A percentile compares a stretch with the other conserved stretches of the same genome.
These are phyloP conservation scores for Ustilago shanxiensis DNA, from an alignment of 1,284 basidiomycete species.

Conservation along the genomic window DNA sequence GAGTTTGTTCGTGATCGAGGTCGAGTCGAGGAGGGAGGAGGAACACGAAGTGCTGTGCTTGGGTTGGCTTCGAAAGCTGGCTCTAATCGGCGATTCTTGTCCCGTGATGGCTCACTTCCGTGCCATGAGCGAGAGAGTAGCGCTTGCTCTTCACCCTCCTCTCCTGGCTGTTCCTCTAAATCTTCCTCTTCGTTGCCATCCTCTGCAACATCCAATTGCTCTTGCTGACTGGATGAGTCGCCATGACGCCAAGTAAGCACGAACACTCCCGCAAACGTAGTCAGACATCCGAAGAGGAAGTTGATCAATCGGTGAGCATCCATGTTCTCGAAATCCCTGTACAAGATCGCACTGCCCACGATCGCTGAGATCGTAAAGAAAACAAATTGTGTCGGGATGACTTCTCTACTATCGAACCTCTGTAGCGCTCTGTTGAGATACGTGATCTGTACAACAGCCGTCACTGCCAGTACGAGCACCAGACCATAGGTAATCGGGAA, in stretches of 20 bases:
- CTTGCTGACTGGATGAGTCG: not conserved
- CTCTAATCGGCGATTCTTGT: not conserved
- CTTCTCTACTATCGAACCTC: conserved; percentile 60
- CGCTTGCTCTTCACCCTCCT: conserved; percentile 6
- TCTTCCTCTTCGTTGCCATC: conserved; percentile 8
- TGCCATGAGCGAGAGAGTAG: conserved; percentile 30
- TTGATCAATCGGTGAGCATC: conserved; percentile 80
- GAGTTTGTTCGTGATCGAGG: conserved; percentile 46
- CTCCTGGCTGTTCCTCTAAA: not conserved
- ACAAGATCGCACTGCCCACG: conserved; percentile 90
- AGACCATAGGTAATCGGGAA: conserved; percentile 65
- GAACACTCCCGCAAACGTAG: conserved; percentile 88
- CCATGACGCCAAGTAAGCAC: conserved; percentile 57
- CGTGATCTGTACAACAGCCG: conserved; percentile 88
- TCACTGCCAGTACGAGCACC: conserved; percentile 79
- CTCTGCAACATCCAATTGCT: conserved; percentile 1
- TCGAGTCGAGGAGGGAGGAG: conserved; percentile 2
- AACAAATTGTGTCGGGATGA: conserved; percentile 87
- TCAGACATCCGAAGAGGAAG: conserved; percentile 84
- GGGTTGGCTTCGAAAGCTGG: conserved; percentile 10
- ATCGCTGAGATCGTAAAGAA: conserved; percentile 82
- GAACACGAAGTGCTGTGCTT: conserved; percentile 33
- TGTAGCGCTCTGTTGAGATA: conserved; percentile 81
- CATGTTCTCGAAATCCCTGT: conserved; percentile 83
- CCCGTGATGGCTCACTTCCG: conserved; percentile 14